Conservation (phyloP, 2,329 filamentous ascomycete species). For the Fusarium temperatum region DNA sequence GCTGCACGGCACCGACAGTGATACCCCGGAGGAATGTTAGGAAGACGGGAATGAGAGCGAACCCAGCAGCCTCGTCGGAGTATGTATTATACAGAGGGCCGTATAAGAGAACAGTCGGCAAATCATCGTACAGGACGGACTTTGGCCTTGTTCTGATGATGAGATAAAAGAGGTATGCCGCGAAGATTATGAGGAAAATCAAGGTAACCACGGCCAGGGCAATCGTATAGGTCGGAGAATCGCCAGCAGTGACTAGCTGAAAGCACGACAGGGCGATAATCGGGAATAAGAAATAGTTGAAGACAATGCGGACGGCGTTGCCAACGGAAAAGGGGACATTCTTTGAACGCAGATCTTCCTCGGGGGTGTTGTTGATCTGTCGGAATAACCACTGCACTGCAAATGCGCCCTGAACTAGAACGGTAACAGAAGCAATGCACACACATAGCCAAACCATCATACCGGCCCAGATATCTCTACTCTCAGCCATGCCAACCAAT, state of each 20-base stretch:
- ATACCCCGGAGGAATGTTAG: slow-evolving; percentile 88
- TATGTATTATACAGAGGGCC: slow-evolving; percentile 98
- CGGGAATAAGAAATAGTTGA: slow-evolving; percentile 92
- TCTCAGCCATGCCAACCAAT: slow-evolving; percentile 79
- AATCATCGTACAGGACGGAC: slow-evolving; percentile 90
- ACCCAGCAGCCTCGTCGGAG: slow-evolving; percentile 89
- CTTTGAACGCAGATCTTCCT: slow-evolving; percentile 90
- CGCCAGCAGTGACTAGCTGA: slow-evolving; percentile 80
- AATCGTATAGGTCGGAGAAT: slow-evolving; percentile 75
- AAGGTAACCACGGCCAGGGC: slow-evolving; percentile 80
- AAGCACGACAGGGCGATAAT: slow-evolving; percentile 89
- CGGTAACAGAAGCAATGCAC: slow-evolving; percentile 73
- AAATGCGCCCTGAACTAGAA: slow-evolving; percentile 81
- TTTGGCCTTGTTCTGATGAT: slow-evolving; percentile 84
- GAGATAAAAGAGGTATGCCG: slow-evolving; percentile 80
- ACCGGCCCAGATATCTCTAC: slow-evolving; percentile 88
- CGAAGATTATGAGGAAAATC: slow-evolving; percentile 75
- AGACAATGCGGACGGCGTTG: slow-evolving; percentile 83
- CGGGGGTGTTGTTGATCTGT: slow-evolving; percentile 73
- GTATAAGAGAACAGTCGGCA: slow-evolving; percentile 88
- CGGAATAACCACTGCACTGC: slow-evolving; percentile 79
- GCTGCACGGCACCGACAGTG: slow-evolving; percentile 90
- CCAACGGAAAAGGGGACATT: slow-evolving; percentile 88
- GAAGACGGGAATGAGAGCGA: slow-evolving; percentile 86
- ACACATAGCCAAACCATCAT: slow-evolving; percentile 92